Evolutionary conservation across 345 rosid species (phyloP).

Genomic region (Ceriops tagal): DNA sequence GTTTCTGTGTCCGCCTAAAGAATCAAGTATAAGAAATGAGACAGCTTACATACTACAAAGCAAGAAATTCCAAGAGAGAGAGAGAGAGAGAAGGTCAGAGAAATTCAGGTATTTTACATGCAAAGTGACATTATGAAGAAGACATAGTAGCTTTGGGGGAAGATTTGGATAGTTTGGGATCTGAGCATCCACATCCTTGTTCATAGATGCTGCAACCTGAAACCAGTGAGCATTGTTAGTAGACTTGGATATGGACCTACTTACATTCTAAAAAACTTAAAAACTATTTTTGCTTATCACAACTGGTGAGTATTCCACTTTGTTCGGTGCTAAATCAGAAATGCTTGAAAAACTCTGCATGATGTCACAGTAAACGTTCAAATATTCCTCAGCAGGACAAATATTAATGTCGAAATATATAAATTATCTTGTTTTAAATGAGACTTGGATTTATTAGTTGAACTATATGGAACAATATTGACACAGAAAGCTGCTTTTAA

Average conservation of each 20-base stretch:
- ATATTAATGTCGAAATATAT: too few relatives aligned
- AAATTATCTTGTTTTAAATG: too few relatives aligned
- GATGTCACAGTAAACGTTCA: too few relatives aligned
- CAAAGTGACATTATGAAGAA: slow-evolving; percentile 74
- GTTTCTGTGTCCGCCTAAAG: slow-evolving; percentile 91
- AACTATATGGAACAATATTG: too few relatives aligned
- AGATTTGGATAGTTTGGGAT: slow-evolving; percentile 92
- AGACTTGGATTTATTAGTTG: too few relatives aligned
- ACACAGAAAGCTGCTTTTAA: too few relatives aligned
- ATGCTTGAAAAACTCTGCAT: too few relatives aligned
- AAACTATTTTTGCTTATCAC: neutral
- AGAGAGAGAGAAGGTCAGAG: neutral
- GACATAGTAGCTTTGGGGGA: slow-evolving; percentile 77
- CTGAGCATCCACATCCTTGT: slow-evolving; percentile 66
- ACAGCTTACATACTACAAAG: neutral
- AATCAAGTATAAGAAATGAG: slow-evolving; percentile 24
- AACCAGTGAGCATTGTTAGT: slow-evolving; percentile 10
- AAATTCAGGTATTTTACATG: slow-evolving; percentile 46
- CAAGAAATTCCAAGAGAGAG: neutral
- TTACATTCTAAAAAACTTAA: neutral
- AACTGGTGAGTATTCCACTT: neutral
- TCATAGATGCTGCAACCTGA: slow-evolving; percentile 96
- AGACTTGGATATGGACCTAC: neutral
- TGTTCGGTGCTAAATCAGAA: too few relatives aligned
- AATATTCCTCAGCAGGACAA: too few relatives aligned